Conservation (phyloP, 129 eudicot genomes). For the Centella asiatica region DNA sequence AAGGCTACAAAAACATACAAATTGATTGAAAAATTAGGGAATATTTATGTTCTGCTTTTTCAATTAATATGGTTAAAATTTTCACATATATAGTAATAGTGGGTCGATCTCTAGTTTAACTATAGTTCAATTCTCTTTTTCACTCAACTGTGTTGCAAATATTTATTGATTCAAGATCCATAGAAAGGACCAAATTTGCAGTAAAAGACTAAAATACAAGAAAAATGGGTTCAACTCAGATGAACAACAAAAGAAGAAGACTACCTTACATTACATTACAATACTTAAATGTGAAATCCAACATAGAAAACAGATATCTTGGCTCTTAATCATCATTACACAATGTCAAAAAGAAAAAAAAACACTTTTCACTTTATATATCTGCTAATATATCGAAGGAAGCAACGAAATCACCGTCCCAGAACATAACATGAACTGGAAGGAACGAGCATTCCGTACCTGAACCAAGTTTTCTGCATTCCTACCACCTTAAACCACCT, state of each 20-base stretch:
- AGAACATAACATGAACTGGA: neutral
- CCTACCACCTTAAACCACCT: conserved; percentile 35
- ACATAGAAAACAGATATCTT: conserved; percentile 16
- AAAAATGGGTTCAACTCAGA: neutral
- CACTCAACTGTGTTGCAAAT: too few species aligned
- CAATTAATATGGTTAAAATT: too few species aligned
- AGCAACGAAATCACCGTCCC: conserved; percentile 1
- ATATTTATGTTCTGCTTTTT: too few species aligned
- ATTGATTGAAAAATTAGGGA: too few species aligned
- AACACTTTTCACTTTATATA: conserved; percentile 2
- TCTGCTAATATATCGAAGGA: neutral
- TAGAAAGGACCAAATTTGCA: neutral
- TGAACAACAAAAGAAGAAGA: neutral
- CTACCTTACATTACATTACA: neutral
- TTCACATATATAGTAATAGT: too few species aligned
- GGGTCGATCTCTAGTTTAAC: too few species aligned
- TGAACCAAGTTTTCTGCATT: conserved; percentile 13
- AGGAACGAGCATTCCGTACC: conserved; percentile 5
- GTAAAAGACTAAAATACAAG: neutral
- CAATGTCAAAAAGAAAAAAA: neutral
- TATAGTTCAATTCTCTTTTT: too few species aligned
- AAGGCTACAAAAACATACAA: too few species aligned
- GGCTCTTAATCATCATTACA: conserved; percentile 5
- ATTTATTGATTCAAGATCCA: too few species aligned
- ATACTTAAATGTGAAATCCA: neutral